Evolutionary conservation across 306 rosid species (phyloP).

Genomic region (Chamaecrista fasciculata): DNA sequence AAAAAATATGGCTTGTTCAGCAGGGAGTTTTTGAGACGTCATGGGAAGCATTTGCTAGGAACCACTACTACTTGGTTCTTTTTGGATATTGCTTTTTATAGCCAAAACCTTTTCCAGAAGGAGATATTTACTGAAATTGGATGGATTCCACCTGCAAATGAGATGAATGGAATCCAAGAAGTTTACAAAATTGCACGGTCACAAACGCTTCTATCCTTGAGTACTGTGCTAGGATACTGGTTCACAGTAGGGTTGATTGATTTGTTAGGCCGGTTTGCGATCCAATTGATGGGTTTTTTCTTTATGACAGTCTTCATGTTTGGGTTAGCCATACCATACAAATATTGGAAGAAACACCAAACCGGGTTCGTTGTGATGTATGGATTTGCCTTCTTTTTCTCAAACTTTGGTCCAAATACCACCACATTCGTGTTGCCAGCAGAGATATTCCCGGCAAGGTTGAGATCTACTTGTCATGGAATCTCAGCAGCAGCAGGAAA

Average conservation of each 20-base stretch:
- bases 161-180: conserved; percentile 78
- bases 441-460: conserved; percentile 85
- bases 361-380: conserved; percentile 70
- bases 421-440: conserved; percentile 90
- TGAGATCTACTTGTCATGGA: conserved; percentile 89
- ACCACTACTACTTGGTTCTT: conserved; percentile 80
- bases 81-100: conserved; percentile 81
- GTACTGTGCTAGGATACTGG: conserved; percentile 95
- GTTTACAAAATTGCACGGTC: conserved; percentile 70
- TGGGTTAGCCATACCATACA: conserved; percentile 76
- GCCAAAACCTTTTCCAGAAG: conserved; percentile 90
- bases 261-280: conserved; percentile 65
- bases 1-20: conserved; percentile 61
- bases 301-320: conserved; percentile 97
- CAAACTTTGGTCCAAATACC: conserved; percentile 89
- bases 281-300: conserved; percentile 85
- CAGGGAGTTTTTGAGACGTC: conserved; percentile 52
- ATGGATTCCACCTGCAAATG: conserved; percentile 64
- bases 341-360: conserved; percentile 59
- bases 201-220: conserved; percentile 75
- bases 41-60: conserved; percentile 75
- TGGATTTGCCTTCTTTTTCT: conserved; percentile 75
- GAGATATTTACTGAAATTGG: conserved; percentile 75
- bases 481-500: conserved; percentile 89
- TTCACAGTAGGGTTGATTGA: conserved; percentile 71